Evolutionary conservation across 2,329 filamentous ascomycete species (phyloP).

Genomic region (Hypomyces rosellus): DNA sequence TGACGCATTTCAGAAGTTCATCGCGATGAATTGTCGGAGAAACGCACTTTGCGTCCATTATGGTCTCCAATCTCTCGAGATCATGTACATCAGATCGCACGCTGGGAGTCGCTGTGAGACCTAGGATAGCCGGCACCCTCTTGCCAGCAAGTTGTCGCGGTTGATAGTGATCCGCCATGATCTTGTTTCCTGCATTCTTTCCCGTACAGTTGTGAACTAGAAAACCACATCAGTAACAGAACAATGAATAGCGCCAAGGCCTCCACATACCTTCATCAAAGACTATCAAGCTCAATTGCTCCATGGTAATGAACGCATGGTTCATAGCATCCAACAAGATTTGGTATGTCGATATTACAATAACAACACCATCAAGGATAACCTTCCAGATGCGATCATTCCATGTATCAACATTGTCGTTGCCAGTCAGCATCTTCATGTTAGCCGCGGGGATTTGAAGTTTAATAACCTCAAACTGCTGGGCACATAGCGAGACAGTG

Average conservation of each 20-base stretch:
- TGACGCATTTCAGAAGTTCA: constrained; percentile 62
- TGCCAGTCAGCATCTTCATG: constrained; percentile 58
- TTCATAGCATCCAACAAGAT: constrained; percentile 67
- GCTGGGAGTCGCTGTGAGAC: constrained; percentile 74
- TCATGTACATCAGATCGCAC: constrained; percentile 50
- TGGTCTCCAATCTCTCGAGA: constrained; percentile 58
- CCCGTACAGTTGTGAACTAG: constrained; percentile 68
- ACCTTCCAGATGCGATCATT: constrained; percentile 60
- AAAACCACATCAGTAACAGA: not conserved
- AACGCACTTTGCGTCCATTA: constrained; percentile 62
- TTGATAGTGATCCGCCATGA: constrained; percentile 70
- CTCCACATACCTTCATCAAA: constrained; percentile 69
- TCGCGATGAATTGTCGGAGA: constrained; percentile 63
- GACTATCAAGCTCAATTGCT: constrained; percentile 59
- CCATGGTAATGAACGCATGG: constrained; percentile 66
- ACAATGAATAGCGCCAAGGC: not conserved
- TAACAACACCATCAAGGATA: constrained; percentile 54
- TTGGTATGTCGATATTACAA: constrained; percentile 75
- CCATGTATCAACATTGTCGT: constrained; percentile 69
- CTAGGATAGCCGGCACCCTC: constrained; percentile 60
- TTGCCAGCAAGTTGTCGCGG: constrained; percentile 32
- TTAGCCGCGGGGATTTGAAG: constrained; percentile 54
- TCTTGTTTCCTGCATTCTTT: constrained; percentile 57
- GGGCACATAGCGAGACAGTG: constrained; percentile 59
- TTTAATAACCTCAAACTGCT: constrained; percentile 57